Evolutionary conservation across 352 stramenopile genomes (phyloP), one percentile per base, ranked within the genome.

Genomic region (Pythium sukuiense): DNA sequence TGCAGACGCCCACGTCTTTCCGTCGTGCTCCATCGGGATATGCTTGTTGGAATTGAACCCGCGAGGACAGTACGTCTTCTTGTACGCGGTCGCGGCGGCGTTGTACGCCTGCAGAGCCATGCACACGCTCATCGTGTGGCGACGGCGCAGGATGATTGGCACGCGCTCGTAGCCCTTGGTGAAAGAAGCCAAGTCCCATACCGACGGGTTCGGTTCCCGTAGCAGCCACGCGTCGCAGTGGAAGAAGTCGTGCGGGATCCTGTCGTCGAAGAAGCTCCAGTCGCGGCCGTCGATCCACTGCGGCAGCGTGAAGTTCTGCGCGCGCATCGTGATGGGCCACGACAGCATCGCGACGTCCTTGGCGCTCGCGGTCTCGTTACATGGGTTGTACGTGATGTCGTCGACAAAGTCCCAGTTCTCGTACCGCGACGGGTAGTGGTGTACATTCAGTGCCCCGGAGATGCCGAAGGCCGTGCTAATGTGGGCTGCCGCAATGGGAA

Each of bases 321-420:
- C 75, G 9, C 87, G 83, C 20, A 95, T 77, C 8, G 82, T 88
- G 63, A 92, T 89, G 30, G 87, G 87, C 43, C 86, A 95, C 12
- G 83, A 90, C 18, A 74, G 61, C n/a, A 93, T 54, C 11, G 77
- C 81, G n/a, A 88, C 65, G 48, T 80, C 72, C 6, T 69, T 59
- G 6, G 57, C 56, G 41, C 72, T 50, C 0, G 74, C 69, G 0
- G 52, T 73, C 54, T 84, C 75, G n/a, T 77, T 78, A 65, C 83
- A 89, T 6, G 85, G 87, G 43, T 95, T 93, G 71, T 86, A 73
- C 61, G 88, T 79, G 50, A 91, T 77, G 48, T 93, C 82, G 55
- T 95, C 87, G 4, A 83, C 85, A 64, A 93, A 92, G 58, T 95
- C 85, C 87, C 87, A 95, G 73, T 95, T 93, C 62, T 93, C 85